phyloP scores from a whole-genome alignment of 2,329 filamentous ascomycete species.

The Cladophialophora bantiana region DNA sequence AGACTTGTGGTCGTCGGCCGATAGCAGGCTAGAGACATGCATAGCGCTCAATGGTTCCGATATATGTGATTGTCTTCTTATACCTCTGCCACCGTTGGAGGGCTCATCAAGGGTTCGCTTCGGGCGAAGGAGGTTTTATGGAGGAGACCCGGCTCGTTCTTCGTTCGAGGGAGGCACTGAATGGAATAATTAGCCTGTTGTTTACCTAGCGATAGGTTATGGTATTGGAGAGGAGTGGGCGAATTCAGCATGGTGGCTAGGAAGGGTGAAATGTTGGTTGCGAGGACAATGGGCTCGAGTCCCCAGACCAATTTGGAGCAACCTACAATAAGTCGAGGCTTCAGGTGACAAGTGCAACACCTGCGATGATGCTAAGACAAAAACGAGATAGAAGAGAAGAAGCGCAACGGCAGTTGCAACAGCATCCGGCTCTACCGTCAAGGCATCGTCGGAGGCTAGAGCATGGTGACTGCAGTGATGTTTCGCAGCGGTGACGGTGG shows the following conservation, averaged over 20 bases:
- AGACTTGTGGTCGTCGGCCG: slow-evolving; percentile 35
- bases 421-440: slow-evolving; percentile 37
- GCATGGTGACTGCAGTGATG: slow-evolving; percentile 43
- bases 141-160: not conserved
- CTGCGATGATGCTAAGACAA: slow-evolving; percentile 37
- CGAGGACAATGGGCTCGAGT: slow-evolving; percentile 33
- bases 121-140: slow-evolving; percentile 2
- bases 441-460: slow-evolving; percentile 37
- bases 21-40: slow-evolving; percentile 39
- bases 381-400: slow-evolving; percentile 23
- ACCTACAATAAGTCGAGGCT: slow-evolving; percentile 41
- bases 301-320: slow-evolving; percentile 39
- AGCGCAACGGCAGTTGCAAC: slow-evolving; percentile 36
- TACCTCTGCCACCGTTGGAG: not conserved
- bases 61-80: slow-evolving; percentile 33
- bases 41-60: slow-evolving; percentile 46
- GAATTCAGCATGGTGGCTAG: not conserved
- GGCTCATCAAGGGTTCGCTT: slow-evolving; percentile 11
- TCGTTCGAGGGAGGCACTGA: not conserved
- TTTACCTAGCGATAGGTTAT: not conserved
- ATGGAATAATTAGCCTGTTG: slow-evolving; percentile 16
- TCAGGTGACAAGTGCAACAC: slow-evolving; percentile 39
- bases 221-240: not conserved
- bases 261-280: slow-evolving; percentile 17
- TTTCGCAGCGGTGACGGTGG: slow-evolving; percentile 9